Evolutionary conservation across 192 early-diverging fungal genomes (phyloP).

Genomic region (Rhizophagus clarus): DNA sequence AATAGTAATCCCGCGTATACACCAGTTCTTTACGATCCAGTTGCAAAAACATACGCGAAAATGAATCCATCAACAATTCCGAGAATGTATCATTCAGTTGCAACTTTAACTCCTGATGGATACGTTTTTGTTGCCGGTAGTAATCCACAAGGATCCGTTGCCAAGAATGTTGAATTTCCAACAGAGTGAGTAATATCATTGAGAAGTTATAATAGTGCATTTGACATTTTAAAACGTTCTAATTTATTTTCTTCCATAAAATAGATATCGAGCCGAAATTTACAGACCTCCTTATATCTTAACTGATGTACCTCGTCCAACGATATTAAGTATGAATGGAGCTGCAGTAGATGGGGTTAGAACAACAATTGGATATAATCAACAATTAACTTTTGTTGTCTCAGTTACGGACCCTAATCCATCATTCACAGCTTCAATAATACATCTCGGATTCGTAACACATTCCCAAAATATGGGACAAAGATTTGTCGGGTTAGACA

Average conservation of each 20-base stretch:
- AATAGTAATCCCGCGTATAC: conserved; percentile 33
- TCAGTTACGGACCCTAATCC: conserved; percentile 20
- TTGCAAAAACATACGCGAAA: conserved; percentile 31
- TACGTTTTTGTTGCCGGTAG: conserved; percentile 43
- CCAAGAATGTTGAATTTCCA: background rate
- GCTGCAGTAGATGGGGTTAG: background rate
- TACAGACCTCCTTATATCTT: conserved; percentile 60
- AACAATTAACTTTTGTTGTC: conserved; percentile 12
- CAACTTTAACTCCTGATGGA: conserved; percentile 36
- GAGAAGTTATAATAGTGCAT: too few species aligned
- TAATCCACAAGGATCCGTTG: conserved; percentile 34
- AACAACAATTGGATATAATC: conserved; percentile 33
- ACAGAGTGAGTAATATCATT: too few species aligned
- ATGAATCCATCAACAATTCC: conserved; percentile 44
- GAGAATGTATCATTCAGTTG: conserved; percentile 37
- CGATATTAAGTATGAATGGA: conserved; percentile 33
- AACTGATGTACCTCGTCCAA: conserved; percentile 41
- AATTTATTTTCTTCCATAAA: background rate
- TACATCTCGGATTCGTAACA: conserved; percentile 53
- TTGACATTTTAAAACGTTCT: background rate
- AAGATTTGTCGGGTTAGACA: conserved; percentile 33
- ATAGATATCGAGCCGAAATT: conserved; percentile 55
- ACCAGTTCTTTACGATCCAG: conserved; percentile 35
- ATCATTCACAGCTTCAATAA: conserved; percentile 44
- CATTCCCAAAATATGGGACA: conserved; percentile 61